Evolutionary conservation across 176 grass and related monocot genomes (phyloP).

Genomic region (Dactylis glomerata): DNA sequence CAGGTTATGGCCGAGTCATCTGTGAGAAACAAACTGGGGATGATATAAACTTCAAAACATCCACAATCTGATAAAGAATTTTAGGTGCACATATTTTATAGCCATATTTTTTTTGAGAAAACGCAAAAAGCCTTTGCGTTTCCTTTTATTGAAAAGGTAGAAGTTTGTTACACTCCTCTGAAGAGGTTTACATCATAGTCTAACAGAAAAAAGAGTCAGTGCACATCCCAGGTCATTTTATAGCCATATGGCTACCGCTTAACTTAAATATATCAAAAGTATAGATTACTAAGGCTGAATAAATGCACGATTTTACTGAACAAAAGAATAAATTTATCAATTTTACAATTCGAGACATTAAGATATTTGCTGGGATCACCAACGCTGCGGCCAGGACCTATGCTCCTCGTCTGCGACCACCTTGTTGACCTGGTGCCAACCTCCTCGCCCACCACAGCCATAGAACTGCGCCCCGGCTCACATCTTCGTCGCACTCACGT

Average conservation of each 20-base stretch:
- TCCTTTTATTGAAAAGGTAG: too few relatives aligned
- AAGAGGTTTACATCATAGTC: too few relatives aligned
- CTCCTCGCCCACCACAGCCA: neutral
- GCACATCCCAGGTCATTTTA: too few relatives aligned
- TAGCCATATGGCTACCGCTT: neutral
- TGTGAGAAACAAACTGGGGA: constrained; percentile 45
- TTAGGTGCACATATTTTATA: neutral
- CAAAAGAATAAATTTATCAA: neutral
- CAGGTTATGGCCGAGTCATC: constrained; percentile 55
- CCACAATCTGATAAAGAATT: constrained; percentile 10
- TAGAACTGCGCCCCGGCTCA: neutral
- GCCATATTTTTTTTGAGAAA: too few relatives aligned
- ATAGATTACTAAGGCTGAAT: neutral
- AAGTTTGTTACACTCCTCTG: too few relatives aligned
- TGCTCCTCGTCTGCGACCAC: neutral
- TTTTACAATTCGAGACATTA: neutral
- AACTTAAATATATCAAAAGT: constrained; percentile 1
- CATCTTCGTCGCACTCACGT: neutral
- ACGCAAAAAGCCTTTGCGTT: too few relatives aligned
- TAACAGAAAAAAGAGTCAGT: too few relatives aligned
- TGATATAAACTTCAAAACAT: constrained; percentile 21
- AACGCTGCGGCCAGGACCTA: neutral
- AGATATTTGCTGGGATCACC: neutral
- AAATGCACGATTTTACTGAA: neutral
- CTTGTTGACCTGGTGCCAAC: neutral